Evolutionary conservation across 805 yeast genomes (phyloP).

Genomic region (Yamadazyma phyllophila): DNA sequence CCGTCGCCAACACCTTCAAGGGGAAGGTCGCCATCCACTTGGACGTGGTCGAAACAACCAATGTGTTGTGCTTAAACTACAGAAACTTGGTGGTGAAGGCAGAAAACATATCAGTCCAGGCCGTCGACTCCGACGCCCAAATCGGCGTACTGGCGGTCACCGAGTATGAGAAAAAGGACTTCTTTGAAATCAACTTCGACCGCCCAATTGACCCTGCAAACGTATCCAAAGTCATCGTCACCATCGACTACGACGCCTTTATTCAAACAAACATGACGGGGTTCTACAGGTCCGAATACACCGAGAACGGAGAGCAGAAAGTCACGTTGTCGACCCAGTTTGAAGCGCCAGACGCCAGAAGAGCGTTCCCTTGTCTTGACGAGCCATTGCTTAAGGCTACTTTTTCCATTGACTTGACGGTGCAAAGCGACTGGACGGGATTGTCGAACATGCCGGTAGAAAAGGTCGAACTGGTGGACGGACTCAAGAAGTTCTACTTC

Average conservation of each 20-base stretch:
- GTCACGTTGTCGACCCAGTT: slow-evolving; percentile 52
- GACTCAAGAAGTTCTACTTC: slow-evolving; percentile 31
- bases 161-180: slow-evolving; percentile 54
- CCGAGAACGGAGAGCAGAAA: slow-evolving; percentile 35
- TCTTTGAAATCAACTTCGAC: slow-evolving; percentile 57
- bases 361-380: slow-evolving; percentile 58
- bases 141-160: slow-evolving; percentile 11
- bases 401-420: slow-evolving; percentile 44
- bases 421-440: slow-evolving; percentile 33
- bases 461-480: slow-evolving; percentile 8
- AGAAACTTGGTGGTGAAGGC: slow-evolving; percentile 36
- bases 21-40: slow-evolving; percentile 52
- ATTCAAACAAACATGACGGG: slow-evolving; percentile 58
- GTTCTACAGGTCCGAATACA: slow-evolving; percentile 48
- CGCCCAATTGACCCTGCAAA: slow-evolving; percentile 21
- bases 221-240: slow-evolving; percentile 22
- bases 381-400: slow-evolving; percentile 58
- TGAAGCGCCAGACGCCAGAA: slow-evolving; percentile 58
- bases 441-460: slow-evolving; percentile 49
- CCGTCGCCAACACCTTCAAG: slow-evolving; percentile 40
- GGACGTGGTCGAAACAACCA: slow-evolving; percentile 40
- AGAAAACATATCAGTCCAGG: slow-evolving; percentile 19
- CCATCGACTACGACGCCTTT: slow-evolving; percentile 38
- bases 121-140: slow-evolving; percentile 15
- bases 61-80: slow-evolving; percentile 47